Evolutionary conservation across 805 yeast species (phyloP).

Genomic region (Wickerhamomyces sydowiorum): DNA sequence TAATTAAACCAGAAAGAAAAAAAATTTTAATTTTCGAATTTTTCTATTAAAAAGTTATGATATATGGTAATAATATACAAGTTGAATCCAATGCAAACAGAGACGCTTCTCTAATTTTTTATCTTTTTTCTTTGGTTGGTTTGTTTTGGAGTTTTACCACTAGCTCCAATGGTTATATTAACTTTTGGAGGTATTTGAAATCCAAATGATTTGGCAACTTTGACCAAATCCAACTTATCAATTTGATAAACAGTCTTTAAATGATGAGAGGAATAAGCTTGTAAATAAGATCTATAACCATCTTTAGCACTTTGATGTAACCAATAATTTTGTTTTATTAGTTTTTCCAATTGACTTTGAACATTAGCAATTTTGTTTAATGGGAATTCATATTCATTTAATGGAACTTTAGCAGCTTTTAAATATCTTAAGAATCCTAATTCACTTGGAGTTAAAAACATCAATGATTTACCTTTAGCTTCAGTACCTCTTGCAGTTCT

Average conservation of each 20-base stretch:
- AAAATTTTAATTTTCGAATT: no score
- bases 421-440: constrained; percentile 91
- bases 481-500: constrained; percentile 93
- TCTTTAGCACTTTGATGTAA: constrained; percentile 94
- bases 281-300: constrained; percentile 94
- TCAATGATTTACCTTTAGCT: constrained; percentile 89
- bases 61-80: no score
- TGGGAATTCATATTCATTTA: constrained; percentile 97
- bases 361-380: constrained; percentile 91
- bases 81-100: background rate
- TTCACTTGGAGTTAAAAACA: constrained; percentile 93
- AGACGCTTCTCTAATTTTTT: constrained; percentile 2
- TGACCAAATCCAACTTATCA: constrained; percentile 87
- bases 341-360: constrained; percentile 86
- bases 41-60: background rate
- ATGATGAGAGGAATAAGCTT: constrained; percentile 96
- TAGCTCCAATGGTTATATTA: constrained; percentile 91
- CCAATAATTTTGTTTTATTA: constrained; percentile 89
- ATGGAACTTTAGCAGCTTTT: constrained; percentile 95
- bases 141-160: constrained; percentile 54
- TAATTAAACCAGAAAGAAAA: no score
- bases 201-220: constrained; percentile 94
- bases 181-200: constrained; percentile 95
- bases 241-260: constrained; percentile 94
- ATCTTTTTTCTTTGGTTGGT: constrained; percentile 11